Conservation (phyloP, 179 eudicot genomes). For the Silene noctiflora region DNA sequence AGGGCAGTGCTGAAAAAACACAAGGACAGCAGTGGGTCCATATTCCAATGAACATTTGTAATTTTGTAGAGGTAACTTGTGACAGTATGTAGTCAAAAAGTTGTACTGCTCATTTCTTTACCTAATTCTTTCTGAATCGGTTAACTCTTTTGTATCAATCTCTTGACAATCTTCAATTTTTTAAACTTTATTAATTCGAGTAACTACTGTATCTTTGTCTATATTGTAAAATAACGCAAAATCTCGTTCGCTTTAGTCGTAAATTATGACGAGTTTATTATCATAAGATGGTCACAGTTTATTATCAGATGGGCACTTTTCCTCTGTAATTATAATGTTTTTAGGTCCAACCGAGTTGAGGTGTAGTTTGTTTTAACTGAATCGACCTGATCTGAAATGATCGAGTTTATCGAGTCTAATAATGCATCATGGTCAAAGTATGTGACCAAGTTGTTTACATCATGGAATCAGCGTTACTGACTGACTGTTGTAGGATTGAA, state of each 20-base stretch:
- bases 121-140: not conserved
- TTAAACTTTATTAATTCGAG: not conserved
- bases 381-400: not conserved
- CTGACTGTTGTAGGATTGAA: not conserved
- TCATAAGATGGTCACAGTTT: too few relatives aligned
- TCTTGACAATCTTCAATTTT: not conserved
- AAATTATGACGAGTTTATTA: too few relatives aligned
- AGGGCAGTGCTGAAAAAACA: constrained; percentile 3
- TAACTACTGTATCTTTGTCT: not conserved
- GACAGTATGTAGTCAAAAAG: not conserved
- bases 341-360: too few relatives aligned
- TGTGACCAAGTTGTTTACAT: not conserved
- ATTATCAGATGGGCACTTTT: too few relatives aligned
- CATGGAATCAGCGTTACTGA: not conserved
- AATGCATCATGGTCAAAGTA: constrained; percentile 8
- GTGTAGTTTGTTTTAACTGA: too few relatives aligned
- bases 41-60: not conserved
- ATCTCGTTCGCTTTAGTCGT: too few relatives aligned
- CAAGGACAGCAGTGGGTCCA: not conserved
- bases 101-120: too few relatives aligned
- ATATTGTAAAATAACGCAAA: not conserved
- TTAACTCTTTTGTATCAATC: not conserved
- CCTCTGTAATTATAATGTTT: too few relatives aligned
- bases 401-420: not conserved
- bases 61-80: not conserved